Evolutionary conservation across 192 early-diverging fungal genomes (phyloP).

Genomic region (Paraglomus brasilianum): DNA sequence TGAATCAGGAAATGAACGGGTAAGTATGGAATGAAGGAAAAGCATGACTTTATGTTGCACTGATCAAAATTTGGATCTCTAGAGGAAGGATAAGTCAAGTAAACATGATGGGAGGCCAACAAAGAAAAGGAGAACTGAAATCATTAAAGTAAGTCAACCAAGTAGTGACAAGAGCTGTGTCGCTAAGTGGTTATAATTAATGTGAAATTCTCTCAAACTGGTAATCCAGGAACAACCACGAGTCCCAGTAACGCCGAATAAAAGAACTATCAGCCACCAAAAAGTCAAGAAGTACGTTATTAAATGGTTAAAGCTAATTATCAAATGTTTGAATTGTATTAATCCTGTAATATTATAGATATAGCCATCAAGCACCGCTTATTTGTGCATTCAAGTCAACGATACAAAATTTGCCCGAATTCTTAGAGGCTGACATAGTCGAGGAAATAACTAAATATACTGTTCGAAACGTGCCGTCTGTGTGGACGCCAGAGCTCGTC

Average conservation of each 20-base stretch:
- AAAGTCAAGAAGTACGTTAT: constrained; percentile 7
- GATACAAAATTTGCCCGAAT: neutral
- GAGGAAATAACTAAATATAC: constrained; percentile 15
- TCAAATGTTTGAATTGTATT: constrained; percentile 6
- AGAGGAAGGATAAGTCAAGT: no score
- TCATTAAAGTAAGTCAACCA: no score
- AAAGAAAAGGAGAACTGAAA: no score
- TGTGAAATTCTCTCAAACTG: no score
- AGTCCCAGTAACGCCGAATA: constrained; percentile 12
- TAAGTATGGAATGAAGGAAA: no score
- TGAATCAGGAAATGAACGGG: no score
- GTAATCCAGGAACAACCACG: no score
- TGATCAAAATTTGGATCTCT: no score
- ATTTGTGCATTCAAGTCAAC: constrained; percentile 25
- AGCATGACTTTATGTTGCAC: no score
- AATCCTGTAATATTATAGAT: constrained; percentile 15
- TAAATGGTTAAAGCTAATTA: constrained; percentile 14
- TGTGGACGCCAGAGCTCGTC: constrained; percentile 20
- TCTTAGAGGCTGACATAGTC: constrained; percentile 8
- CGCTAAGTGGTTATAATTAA: no score
- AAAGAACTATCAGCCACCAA: constrained; percentile 11
- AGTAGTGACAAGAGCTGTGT: no score
- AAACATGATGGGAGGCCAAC: no score
- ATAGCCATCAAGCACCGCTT: constrained; percentile 6
- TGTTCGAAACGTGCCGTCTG: neutral